Evolutionary conservation across 2,329 filamentous ascomycete species (phyloP), one percentile per base, ranked within the genome.

Genomic region (Ustilaginoidea virens): DNA sequence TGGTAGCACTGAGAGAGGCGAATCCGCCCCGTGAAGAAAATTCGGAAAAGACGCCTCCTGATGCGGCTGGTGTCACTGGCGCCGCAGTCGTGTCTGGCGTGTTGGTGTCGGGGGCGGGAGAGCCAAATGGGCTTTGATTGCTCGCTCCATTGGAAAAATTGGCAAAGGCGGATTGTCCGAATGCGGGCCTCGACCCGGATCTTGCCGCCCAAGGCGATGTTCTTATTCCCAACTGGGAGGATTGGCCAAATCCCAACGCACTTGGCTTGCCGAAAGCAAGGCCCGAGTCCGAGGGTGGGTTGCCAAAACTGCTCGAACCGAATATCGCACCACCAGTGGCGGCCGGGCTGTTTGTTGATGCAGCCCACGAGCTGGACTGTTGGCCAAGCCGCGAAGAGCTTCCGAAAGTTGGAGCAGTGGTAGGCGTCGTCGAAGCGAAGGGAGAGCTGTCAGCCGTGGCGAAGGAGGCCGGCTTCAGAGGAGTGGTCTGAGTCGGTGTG

Each of bases 21-120:
- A 77, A 77, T 2, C 69, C 70, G 3, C 63, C 53, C 33, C 65
- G 58, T 17, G 46, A 57, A 4, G 68, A 63, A 42, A 74, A 74
- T 16, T 53, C 54, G 15, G 69, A 58, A 40, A 71, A 70, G 0
- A 63, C 65, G 1, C 62, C 63, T 17, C 61, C 56, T 8, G 56
- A 52, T 5, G 49, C 29, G 2, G 55, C 41, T 4, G 52, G 27
- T 2, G 34, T 47, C 5, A 55, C 43, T 23, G 49, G 35, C 5
- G 42, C 32, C 14, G 33, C 29, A n/a, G 31, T 31, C 5, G 41
- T 10, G 9, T 7, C 20, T 24, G 25, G 16, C 11, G 20, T 12
- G 10, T 23, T 23, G 5, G 27, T 18, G 18, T 19, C 16, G 9
- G 23, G 7, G 5, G 44, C 35, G 25, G 48, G 39, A 30, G 47